Percentiles rank a stretch among this genome's conserved stretches.
phyloP scores from a whole-genome alignment of 495 filamentous ascomycete genomes.

The Sporormia fimetaria region DNA sequence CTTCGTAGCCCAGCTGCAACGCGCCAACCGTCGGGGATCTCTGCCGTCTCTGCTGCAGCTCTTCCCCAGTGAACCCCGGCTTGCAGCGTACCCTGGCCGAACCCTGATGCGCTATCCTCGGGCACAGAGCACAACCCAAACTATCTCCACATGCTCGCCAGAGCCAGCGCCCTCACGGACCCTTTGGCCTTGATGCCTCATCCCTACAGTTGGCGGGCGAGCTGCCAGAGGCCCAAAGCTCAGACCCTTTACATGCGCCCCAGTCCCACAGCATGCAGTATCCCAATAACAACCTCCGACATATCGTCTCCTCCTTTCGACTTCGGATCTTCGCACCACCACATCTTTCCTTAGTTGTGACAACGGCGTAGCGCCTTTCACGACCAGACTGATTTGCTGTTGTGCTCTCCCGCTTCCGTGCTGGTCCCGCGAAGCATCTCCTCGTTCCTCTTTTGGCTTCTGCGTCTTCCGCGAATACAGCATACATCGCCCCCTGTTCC shows the following conservation, averaged over 20 bases:
- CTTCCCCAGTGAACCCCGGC: constrained; percentile 4
- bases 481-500: constrained; percentile 7
- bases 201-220: constrained; percentile 16
- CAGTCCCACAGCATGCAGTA: constrained; percentile 20
- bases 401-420: constrained; percentile 4
- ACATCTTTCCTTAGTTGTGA: constrained; percentile 5
- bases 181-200: constrained; percentile 9
- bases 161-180: background rate
- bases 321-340: constrained; percentile 16
- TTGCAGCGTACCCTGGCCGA: constrained; percentile 8
- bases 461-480: constrained; percentile 4
- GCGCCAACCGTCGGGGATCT: too few species aligned
- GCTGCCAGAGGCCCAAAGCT: constrained; percentile 10
- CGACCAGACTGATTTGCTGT: too few species aligned
- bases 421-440: constrained; percentile 7
- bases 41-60: too few species aligned
- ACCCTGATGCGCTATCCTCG: constrained; percentile 11
- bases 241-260: constrained; percentile 2
- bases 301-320: constrained; percentile 7
- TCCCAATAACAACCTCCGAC: constrained; percentile 11
- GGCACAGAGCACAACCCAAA: constrained; percentile 13
- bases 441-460: constrained; percentile 10
- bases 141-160: constrained; percentile 18
- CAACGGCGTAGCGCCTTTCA: constrained; percentile 2
- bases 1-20: too few species aligned